Conservation (phyloP, 1,139 yeast genomes). For the Waltiozyma sp. region DNA sequence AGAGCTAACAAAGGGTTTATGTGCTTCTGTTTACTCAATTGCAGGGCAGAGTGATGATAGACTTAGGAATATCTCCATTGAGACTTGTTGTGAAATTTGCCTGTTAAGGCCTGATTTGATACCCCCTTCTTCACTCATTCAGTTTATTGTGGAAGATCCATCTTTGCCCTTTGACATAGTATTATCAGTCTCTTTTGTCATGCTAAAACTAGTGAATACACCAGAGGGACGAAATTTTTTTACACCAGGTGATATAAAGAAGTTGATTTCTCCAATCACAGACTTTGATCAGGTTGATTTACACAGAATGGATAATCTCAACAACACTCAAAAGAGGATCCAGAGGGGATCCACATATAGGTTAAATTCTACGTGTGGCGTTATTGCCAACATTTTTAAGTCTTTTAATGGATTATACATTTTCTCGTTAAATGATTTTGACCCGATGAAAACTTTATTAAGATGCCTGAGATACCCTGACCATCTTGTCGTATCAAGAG, state of each 20-base stretch:
- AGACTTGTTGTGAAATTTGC: slow-evolving; percentile 62
- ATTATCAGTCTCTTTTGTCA: slow-evolving; percentile 40
- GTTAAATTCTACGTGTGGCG: slow-evolving; percentile 50
- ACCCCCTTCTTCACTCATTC: slow-evolving; percentile 36
- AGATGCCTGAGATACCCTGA: slow-evolving; percentile 52
- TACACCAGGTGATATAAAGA: slow-evolving; percentile 54
- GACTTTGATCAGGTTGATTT: slow-evolving; percentile 35
- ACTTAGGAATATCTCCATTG: slow-evolving; percentile 44
- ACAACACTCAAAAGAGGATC: neutral
- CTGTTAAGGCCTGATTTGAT: slow-evolving; percentile 67
- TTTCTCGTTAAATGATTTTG: slow-evolving; percentile 47
- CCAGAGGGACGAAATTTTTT: slow-evolving; percentile 44
- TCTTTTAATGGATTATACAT: slow-evolving; percentile 72
- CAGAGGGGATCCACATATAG: slow-evolving; percentile 36
- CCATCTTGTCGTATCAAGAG: slow-evolving; percentile 42
- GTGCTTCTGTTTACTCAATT: slow-evolving; percentile 63
- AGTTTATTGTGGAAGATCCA: slow-evolving; percentile 48
- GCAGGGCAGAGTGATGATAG: slow-evolving; percentile 54
- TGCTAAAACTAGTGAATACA: slow-evolving; percentile 49
- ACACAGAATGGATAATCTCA: neutral
- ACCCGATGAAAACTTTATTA: slow-evolving; percentile 47
- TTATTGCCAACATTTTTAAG: slow-evolving; percentile 52
- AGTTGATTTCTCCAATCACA: slow-evolving; percentile 55
- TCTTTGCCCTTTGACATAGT: slow-evolving; percentile 37
- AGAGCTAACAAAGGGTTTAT: slow-evolving; percentile 51